Evolutionary conservation across 1,284 basidiomycete species (phyloP).

Genomic region (Trametes polyzona): DNA sequence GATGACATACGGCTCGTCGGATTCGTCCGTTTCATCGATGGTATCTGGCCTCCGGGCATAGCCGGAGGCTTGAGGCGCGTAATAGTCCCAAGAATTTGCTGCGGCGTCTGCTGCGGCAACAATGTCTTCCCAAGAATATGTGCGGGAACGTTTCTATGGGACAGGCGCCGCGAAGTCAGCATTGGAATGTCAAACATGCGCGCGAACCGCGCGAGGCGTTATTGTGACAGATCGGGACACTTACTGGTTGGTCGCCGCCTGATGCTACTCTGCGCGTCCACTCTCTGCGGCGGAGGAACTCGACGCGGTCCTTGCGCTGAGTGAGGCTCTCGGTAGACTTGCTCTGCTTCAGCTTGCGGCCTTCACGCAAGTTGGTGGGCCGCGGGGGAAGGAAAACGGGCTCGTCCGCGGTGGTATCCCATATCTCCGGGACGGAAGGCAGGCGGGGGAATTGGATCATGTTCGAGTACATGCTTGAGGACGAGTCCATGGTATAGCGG

Average conservation of each 20-base stretch:
- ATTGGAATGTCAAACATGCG: background rate
- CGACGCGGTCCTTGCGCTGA: constrained; percentile 36
- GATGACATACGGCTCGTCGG: constrained; percentile 32
- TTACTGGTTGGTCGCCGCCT: constrained; percentile 33
- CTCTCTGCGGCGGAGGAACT: constrained; percentile 39
- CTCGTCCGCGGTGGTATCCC: constrained; percentile 9
- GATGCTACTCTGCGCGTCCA: constrained; percentile 38
- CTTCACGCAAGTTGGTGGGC: constrained; percentile 5
- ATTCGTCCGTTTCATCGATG: constrained; percentile 25
- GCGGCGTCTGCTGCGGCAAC: constrained; percentile 14
- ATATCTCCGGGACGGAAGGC: constrained; percentile 10
- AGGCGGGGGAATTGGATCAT: constrained; percentile 24
- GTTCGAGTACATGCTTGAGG: constrained; percentile 13
- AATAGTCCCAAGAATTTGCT: constrained; percentile 11
- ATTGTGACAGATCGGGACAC: constrained; percentile 8
- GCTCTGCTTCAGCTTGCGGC: constrained; percentile 23
- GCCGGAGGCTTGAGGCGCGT: background rate
- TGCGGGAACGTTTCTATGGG: constrained; percentile 21
- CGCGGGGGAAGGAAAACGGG: constrained; percentile 2
- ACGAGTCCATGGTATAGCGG: constrained; percentile 11
- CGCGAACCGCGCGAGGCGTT: no score
- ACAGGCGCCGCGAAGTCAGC: background rate
- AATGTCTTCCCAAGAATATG: constrained; percentile 31
- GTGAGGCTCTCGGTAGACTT: constrained; percentile 32
- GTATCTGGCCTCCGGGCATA: constrained; percentile 23